These are phyloP conservation scores for Hyaloscypha bicolor DNA, from an alignment of 495 filamentous ascomycete genomes.

Conservation along the genomic window DNA sequence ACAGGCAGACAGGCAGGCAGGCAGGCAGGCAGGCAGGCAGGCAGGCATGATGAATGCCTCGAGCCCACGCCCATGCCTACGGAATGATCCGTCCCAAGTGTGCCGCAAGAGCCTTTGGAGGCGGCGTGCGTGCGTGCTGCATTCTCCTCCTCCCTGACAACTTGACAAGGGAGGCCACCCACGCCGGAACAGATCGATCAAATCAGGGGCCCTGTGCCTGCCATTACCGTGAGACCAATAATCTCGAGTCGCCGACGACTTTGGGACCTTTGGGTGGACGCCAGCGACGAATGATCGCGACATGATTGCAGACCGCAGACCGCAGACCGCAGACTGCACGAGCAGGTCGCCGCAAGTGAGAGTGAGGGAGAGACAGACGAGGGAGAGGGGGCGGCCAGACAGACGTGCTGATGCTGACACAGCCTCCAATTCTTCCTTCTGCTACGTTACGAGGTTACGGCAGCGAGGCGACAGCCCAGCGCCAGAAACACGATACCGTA, in stretches of 20 bases:
- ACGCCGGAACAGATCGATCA: not conserved
- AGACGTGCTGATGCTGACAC: slow-evolving; percentile 7
- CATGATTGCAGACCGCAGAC: not conserved
- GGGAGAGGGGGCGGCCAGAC: not conserved
- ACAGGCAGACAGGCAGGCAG: too few species aligned
- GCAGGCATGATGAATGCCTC: too few species aligned
- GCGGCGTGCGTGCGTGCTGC: too few species aligned
- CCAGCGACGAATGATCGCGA: not conserved
- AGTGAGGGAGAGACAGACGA: not conserved
- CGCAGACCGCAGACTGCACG: not conserved
- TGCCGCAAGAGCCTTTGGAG: too few species aligned
- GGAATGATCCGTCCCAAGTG: too few species aligned
- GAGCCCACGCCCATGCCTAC: too few species aligned
- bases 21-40: too few species aligned
- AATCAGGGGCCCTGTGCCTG: not conserved
- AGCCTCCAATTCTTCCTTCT: slow-evolving; percentile 10
- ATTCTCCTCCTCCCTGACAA: too few species aligned
- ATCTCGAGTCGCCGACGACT: not conserved
- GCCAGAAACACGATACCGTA: not conserved
- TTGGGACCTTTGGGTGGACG: not conserved
- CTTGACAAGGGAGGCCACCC: not conserved
- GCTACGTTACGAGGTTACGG: not conserved
- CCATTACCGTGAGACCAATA: not conserved
- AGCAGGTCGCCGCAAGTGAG: not conserved
- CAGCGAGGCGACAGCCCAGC: slow-evolving; percentile 2